phyloP scores from a whole-genome alignment of 2,329 filamentous ascomycete species.

The Apiospora pterosperma region DNA sequence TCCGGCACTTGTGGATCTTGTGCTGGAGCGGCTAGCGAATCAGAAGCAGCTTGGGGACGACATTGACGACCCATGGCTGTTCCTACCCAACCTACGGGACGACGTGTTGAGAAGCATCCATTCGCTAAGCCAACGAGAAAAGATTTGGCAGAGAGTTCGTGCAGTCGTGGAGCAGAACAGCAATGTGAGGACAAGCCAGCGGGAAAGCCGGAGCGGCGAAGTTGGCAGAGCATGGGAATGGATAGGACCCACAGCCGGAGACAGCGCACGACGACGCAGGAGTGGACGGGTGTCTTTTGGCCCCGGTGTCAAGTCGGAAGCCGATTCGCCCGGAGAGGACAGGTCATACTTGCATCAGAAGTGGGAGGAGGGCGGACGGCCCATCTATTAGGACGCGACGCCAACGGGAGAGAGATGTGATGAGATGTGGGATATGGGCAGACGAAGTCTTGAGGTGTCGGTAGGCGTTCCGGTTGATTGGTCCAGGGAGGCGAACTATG shows the following conservation, averaged over 20 bases:
- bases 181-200: conserved; percentile 75
- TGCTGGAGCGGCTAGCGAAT: conserved; percentile 75
- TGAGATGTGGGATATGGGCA: not conserved
- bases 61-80: conserved; percentile 74
- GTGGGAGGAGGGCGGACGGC: conserved; percentile 36
- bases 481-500: not conserved
- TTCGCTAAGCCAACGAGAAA: conserved; percentile 69
- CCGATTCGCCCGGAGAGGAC: conserved; percentile 16
- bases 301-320: conserved; percentile 35
- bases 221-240: conserved; percentile 67
- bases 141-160: conserved; percentile 79
- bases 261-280: conserved; percentile 42
- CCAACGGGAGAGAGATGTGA: not conserved
- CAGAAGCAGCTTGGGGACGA: conserved; percentile 73
- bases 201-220: conserved; percentile 64
- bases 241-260: conserved; percentile 56
- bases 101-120: conserved; percentile 85
- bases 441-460: not conserved
- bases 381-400: conserved; percentile 28
- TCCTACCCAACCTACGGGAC: conserved; percentile 84
- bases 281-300: conserved; percentile 50
- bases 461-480: not conserved
- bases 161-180: conserved; percentile 89
- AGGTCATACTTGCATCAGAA: conserved; percentile 29
- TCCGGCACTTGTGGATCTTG: conserved; percentile 80